phyloP scores from a whole-genome alignment of 352 stramenopile species.

The Globisporangium camurandrum region DNA sequence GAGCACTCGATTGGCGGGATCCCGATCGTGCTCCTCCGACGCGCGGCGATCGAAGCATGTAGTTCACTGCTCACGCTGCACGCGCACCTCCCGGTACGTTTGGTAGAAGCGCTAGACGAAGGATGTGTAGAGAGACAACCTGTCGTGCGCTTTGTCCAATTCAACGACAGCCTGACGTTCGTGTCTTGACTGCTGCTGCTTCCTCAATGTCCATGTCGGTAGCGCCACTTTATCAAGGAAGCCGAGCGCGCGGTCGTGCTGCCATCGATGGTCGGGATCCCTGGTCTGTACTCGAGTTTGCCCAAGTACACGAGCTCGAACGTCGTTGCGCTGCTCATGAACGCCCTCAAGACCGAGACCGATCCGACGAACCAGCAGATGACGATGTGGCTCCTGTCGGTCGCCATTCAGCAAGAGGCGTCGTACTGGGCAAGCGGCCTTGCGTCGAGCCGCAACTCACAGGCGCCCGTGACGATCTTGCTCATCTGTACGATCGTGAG shows the following conservation, averaged over 20 bases:
- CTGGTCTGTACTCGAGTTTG: slow-evolving; percentile 69
- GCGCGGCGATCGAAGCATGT: slow-evolving; percentile 74
- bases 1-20: slow-evolving; percentile 70
- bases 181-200: no score
- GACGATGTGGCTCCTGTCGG: slow-evolving; percentile 83
- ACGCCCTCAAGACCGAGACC: slow-evolving; percentile 70
- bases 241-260: slow-evolving; percentile 62
- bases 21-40: slow-evolving; percentile 59
- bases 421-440: slow-evolving; percentile 75
- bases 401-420: slow-evolving; percentile 84
- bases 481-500: slow-evolving; percentile 78
- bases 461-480: slow-evolving; percentile 81
- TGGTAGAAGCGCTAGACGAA: not conserved
- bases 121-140: no score
- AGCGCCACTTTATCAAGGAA: slow-evolving; percentile 72
- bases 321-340: slow-evolving; percentile 76
- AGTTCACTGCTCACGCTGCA: slow-evolving; percentile 79
- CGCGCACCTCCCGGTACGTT: slow-evolving; percentile 56
- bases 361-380: slow-evolving; percentile 87
- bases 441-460: slow-evolving; percentile 75
- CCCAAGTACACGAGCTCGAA: slow-evolving; percentile 84
- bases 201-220: not conserved
- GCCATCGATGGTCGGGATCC: slow-evolving; percentile 54
- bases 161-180: no score
- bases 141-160: no score